Conservation (phyloP, 2,329 filamentous ascomycete genomes). For the Anisogramma anomala region DNA sequence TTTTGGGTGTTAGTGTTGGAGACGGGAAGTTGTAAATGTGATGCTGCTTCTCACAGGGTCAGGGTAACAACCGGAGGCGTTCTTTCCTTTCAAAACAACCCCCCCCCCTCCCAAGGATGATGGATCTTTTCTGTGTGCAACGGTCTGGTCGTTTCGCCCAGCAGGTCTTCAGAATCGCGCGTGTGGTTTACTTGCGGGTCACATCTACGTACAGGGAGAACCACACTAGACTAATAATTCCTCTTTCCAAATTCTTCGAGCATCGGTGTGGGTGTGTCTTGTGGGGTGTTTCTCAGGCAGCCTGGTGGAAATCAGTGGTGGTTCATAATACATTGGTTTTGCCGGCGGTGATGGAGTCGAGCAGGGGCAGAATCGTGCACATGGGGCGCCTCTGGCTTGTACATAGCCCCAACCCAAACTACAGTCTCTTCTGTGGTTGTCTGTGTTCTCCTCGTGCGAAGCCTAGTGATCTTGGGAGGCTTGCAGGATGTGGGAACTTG, state of each 20-base stretch:
- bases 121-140: constrained; percentile 14
- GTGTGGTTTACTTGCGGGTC: constrained; percentile 13
- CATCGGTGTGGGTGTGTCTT: constrained; percentile 2
- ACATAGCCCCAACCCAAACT: constrained; percentile 7
- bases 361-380: not conserved
- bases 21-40: constrained; percentile 12
- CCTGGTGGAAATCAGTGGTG: not conserved
- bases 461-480: no score
- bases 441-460: no score
- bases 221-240: constrained; percentile 34
- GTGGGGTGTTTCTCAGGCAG: not conserved
- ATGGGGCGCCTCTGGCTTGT: constrained; percentile 1
- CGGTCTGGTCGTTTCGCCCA: constrained; percentile 14
- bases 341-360: not conserved
- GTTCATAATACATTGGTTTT: constrained; percentile 1
- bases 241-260: constrained; percentile 17
- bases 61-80: constrained; percentile 16
- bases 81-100: constrained; percentile 15
- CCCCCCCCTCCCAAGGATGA: constrained; percentile 14
- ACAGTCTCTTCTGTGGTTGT: no score
- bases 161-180: constrained; percentile 14
- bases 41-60: constrained; percentile 11
- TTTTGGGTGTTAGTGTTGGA: constrained; percentile 7
- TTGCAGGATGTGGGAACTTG: no score
- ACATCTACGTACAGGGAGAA: constrained; percentile 27